Base-by-base conservation (phyloP, 129 eudicot species). In the Saussurea involucrata region DNA sequence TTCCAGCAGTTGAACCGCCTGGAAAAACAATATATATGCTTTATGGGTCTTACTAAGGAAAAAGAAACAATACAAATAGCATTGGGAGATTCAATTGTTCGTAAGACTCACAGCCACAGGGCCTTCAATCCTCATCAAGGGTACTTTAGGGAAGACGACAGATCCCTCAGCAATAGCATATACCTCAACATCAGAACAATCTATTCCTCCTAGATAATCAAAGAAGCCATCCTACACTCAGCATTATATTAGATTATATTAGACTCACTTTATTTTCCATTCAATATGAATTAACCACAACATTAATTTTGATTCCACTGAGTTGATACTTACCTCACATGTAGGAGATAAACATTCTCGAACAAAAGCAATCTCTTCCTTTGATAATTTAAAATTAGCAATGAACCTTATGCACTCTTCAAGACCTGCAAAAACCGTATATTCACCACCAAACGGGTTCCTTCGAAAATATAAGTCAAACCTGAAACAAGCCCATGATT, bases 401-500 rank as follows among this genome's bases (percentile, higher is more conserved):
- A 94, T 89, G 84, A 88, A 87, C 82, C 87, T 84, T 76, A 94
- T 89, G 89, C 98, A 94, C 76, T 94, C 98, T 86, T 94, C 97
- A 8, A 94, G 80, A 68, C 98, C 98, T 68, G 98, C 97, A 87
- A 94, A 94, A 27, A 94, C 87, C 3, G 98, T 94, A 75, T 88
- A 94, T 77, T 94, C 98, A 27, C 98, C 98, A 7, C 94, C 96
- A 88, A 95, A 95, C 4, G 98, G 98, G 61, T 90, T 95, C 84
- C 80, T 94, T 72, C 97, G 83, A 75, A 91, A 94, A 83, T 89
- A 94, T 83, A 94, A 89, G 81, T 94, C 97, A 78, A 91, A 94
- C 96, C 98, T 94, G 91, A 60, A 84, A 87, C 29, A 78, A 24
- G 61, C 24, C 40, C 46, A 63, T 27, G 63, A 25, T 31, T 9